Evolutionary conservation across 805 yeast species (phyloP).

Genomic region (Nematodospora valgi): DNA sequence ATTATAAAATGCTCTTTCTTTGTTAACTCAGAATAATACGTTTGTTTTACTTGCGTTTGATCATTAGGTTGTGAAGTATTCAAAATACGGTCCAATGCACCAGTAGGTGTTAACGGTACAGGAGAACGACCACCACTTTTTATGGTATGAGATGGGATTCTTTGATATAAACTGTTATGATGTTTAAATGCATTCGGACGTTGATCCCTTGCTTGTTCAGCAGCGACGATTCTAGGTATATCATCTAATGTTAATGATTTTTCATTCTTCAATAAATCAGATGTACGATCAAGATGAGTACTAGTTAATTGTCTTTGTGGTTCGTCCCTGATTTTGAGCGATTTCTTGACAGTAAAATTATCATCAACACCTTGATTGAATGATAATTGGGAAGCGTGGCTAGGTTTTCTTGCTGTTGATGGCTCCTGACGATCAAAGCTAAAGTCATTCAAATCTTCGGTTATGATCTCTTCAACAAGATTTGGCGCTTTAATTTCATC

Average conservation of each 20-base stretch:
- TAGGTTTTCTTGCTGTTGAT: not conserved
- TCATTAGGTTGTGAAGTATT: conserved; percentile 4
- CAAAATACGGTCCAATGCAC: conserved; percentile 9
- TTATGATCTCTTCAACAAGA: conserved; percentile 13
- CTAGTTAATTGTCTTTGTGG: conserved; percentile 33
- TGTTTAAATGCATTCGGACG: conserved; percentile 90
- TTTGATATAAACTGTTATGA: conserved; percentile 50
- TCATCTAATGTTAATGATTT: conserved; percentile 90
- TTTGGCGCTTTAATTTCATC: conserved; percentile 5
- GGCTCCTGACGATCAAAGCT: conserved; percentile 3
- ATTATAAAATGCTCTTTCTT: conserved; percentile 55
- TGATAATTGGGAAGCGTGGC: conserved; percentile 8
- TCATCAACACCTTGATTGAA: conserved; percentile 20
- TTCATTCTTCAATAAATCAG: conserved; percentile 72
- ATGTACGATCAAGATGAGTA: conserved; percentile 54
- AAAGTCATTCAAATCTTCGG: conserved; percentile 12
- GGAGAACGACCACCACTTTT: conserved; percentile 1
- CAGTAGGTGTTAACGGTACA: conserved; percentile 6
- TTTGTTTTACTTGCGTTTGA: conserved; percentile 17
- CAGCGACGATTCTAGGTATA: conserved; percentile 94
- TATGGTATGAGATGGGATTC: conserved; percentile 19
- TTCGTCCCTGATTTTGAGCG: conserved; percentile 33
- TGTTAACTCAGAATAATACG: conserved; percentile 63
- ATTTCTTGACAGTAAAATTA: conserved; percentile 20
- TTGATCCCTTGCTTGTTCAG: conserved; percentile 91